A percentile compares a stretch with the other conserved stretches of the same genome.
Evolutionary conservation across 768 basidiomycete genomes (phyloP).

Genomic region (Leccinum longicurvipes): DNA sequence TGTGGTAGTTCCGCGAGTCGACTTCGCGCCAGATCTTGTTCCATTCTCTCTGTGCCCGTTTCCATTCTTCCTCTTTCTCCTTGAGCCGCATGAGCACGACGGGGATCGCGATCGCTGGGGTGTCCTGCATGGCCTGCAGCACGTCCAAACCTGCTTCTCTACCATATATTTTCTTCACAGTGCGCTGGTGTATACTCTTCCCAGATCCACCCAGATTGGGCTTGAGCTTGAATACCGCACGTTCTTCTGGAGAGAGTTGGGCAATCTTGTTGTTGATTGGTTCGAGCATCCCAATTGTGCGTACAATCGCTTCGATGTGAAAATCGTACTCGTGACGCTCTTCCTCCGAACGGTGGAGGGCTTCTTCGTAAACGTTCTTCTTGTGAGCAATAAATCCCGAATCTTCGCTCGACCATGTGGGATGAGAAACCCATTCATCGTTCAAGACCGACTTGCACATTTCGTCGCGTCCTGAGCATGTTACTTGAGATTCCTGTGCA

Average conservation of each 20-base stretch:
- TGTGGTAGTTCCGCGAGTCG: slow-evolving; percentile 89
- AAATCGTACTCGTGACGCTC: slow-evolving; percentile 99
- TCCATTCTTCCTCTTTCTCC: slow-evolving; percentile 99
- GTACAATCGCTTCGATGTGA: slow-evolving; percentile 91
- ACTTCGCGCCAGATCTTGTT: slow-evolving; percentile 98
- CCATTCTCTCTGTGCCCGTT: slow-evolving; percentile 95
- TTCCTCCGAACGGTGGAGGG: slow-evolving; percentile 93
- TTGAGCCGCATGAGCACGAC: slow-evolving; percentile 87
- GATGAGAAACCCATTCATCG: slow-evolving; percentile 98
- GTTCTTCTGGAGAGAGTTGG: slow-evolving; percentile 75
- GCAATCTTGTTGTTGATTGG: slow-evolving; percentile 87
- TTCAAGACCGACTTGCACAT: slow-evolving; percentile 97
- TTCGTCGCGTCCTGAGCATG: slow-evolving; percentile 93
- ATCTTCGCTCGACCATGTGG: slow-evolving; percentile 93
- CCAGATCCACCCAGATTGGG: slow-evolving; percentile 79
- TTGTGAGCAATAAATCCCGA: slow-evolving; percentile 86
- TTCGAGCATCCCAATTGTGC: slow-evolving; percentile 88
- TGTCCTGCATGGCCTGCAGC: slow-evolving; percentile 87
- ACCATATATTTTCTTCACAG: slow-evolving; percentile 97
- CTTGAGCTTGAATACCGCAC: slow-evolving; percentile 78
- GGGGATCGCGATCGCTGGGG: slow-evolving; percentile 83
- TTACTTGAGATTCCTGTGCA: slow-evolving; percentile 74
- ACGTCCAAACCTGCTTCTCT: slow-evolving; percentile 80
- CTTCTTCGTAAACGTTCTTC: slow-evolving; percentile 97
- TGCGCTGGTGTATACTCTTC: slow-evolving; percentile 88